Evolutionary conservation across 169 alveolate genomes (phyloP).

Genomic region (Plasmodium sp.): DNA sequence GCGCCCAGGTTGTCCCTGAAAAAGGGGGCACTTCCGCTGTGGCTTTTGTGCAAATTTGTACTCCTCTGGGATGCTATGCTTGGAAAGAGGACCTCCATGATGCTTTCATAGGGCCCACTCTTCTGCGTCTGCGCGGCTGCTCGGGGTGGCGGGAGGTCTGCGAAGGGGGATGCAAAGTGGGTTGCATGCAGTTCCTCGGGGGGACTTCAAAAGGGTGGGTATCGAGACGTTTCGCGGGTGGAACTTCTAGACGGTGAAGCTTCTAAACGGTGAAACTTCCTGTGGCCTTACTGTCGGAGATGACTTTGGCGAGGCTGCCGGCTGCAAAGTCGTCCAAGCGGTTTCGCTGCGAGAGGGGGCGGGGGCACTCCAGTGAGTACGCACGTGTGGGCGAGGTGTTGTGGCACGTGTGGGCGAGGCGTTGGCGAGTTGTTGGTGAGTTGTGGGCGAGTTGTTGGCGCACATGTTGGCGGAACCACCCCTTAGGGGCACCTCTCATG

Average conservation of each 20-base stretch:
- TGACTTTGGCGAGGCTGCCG: neutral
- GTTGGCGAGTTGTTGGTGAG: too few species aligned
- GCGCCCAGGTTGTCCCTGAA: neutral
- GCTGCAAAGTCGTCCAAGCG: neutral
- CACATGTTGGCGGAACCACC: neutral
- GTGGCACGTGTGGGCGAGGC: neutral
- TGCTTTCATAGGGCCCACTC: constrained; percentile 52
- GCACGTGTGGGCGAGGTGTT: neutral
- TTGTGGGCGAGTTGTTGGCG: neutral
- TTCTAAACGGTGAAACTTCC: neutral
- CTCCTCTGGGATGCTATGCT: constrained; percentile 13
- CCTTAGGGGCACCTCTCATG: too few species aligned
- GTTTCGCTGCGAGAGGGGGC: neutral
- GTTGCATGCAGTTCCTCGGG: neutral
- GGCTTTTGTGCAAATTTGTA: neutral
- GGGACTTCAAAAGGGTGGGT: neutral
- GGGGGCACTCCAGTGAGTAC: neutral
- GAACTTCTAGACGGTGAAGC: too few species aligned
- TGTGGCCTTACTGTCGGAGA: constrained; percentile 25
- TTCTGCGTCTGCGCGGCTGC: neutral
- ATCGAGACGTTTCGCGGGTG: neutral
- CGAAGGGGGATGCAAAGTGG: neutral
- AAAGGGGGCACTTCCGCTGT: neutral
- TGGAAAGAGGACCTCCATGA: constrained; percentile 60
- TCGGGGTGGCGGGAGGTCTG: neutral